These are phyloP conservation scores for Nakaseomyces delphensis DNA, from an alignment of 1,139 yeast genomes.

Conservation along the genomic window DNA sequence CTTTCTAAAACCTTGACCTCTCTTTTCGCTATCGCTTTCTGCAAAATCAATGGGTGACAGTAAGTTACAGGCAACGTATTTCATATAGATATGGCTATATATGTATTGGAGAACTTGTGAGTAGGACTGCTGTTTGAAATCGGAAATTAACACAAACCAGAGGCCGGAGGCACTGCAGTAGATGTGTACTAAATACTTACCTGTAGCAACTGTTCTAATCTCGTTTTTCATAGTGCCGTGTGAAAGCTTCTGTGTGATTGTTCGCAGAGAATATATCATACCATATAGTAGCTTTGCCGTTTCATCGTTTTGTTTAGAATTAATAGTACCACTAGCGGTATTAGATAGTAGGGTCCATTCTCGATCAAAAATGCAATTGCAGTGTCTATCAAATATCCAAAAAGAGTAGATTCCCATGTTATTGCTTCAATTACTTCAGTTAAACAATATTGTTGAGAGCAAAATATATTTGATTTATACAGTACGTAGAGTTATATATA, in stretches of 20 bases:
- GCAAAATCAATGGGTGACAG: slow-evolving; percentile 29
- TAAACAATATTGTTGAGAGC: too few species aligned
- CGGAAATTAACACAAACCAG: slow-evolving; percentile 68
- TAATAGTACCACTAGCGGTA: slow-evolving; percentile 40
- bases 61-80: slow-evolving; percentile 56
- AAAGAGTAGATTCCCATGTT: slow-evolving; percentile 61
- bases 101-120: slow-evolving; percentile 56
- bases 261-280: slow-evolving; percentile 70
- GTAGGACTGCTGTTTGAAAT: slow-evolving; percentile 52
- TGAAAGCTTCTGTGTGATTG: slow-evolving; percentile 56
- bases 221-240: slow-evolving; percentile 36
- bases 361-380: slow-evolving; percentile 64
- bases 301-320: slow-evolving; percentile 52
- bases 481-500: too few species aligned
- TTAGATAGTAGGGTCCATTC: slow-evolving; percentile 41
- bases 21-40: slow-evolving; percentile 22
- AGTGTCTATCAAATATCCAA: slow-evolving; percentile 84
- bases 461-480: too few species aligned
- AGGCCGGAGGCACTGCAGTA: slow-evolving; percentile 73
- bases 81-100: slow-evolving; percentile 59
- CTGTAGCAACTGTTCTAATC: slow-evolving; percentile 60
- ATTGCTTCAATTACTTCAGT: background rate
- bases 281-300: slow-evolving; percentile 79
- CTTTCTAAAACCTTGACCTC: slow-evolving; percentile 29
- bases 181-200: slow-evolving; percentile 68